Evolutionary conservation across 2,329 filamentous ascomycete genomes (phyloP), one percentile per base, ranked within the genome.

Genomic region (Hortaea sp.): DNA sequence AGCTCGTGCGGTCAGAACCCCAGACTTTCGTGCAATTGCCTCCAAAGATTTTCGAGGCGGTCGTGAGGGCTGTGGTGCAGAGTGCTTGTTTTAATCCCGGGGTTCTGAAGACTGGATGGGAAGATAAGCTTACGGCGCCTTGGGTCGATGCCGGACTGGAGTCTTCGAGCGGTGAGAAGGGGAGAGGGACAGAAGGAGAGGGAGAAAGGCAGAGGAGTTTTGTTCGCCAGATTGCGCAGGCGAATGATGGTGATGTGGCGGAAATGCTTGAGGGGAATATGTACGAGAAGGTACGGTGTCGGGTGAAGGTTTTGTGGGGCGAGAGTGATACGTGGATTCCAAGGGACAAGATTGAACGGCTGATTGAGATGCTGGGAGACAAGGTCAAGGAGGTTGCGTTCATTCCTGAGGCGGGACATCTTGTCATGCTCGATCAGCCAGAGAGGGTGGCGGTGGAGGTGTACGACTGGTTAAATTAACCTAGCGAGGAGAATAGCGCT

Each of bases 251-350:
- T 2, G 64, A 64, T 30, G 64, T 72, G n/a, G 68, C 70, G 44
- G 57, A 52, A 9, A 56, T 58, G 53, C 68, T 72, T 40, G 45
- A 55, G 2, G 57, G 63, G 28, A 58, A 71, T 1, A 63, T 68
- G 5, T 48, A 58, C 13, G 57, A 47, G 10, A 49, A 68, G 7
- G 66, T 67, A 0, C 41, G 45, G 10, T 60, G 56, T 43, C 45
- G 49, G 39, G 64, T 72, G 5, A 67, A 62, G 48, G 57, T 74
- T 5, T 60, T 73, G 6, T 73, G 70, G 70, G 71, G 69, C 1
- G 59, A 57, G 27, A 53, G 70, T 3, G 70, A 74, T 49, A 49
- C 49, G 32, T 73, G 70, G 71, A 64, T 73, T 40, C 69, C 68
- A 0, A 60, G 62, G 1, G 63, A 68, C 42, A 64, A 58, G 29